Evolutionary conservation across 768 basidiomycete genomes (phyloP), one percentile per base, ranked within the genome.

Genomic region (Gyrodon lividus): DNA sequence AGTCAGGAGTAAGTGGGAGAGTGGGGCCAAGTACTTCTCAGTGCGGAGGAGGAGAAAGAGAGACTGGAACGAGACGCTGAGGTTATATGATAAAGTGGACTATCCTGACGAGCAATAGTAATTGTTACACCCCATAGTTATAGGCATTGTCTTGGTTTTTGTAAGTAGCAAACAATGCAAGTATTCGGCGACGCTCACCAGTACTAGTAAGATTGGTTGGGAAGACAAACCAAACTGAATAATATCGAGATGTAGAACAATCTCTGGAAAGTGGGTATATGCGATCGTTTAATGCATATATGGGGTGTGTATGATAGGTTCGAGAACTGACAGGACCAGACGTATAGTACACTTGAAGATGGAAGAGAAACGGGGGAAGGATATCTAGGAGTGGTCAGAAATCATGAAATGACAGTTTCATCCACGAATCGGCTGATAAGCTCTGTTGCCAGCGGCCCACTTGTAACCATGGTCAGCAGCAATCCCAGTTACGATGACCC

Each of bases 41-140:
- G 74, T 93, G 50, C 79, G 78, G 51, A 73, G 90, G 55, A 72
- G 91, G 60, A 74, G 90, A 57, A 93, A 93, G 69, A 79, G 89
- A 57, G 92, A 93, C 60, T 93, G 92, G 91, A 91, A 91, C 59
- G 91, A 93, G 70, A 90, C 86, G 5, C 69, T 93, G 41, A 75
- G 89, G 42, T 68, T 90, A 48, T 92, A 91, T 57, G 90, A 92
- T 57, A 77, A 87, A 54, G 85, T 89, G 16, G 90, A 92, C 66
- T 93, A 89, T 61, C 88, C 88, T 0, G 77, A 78, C 13, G 84
- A 84, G 23, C 74, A 51, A 10, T 30, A 50, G 16, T 60, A 45
- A 65, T 24, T 24, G 41, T 45, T 6, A 42, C n/a, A 48, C 19
- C 8, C 31, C 4, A 26, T 26, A 26, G 31, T 31, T 31, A n/a